phyloP scores from a whole-genome alignment of 495 filamentous ascomycete species.

The Lindgomyces ingoldianus region DNA sequence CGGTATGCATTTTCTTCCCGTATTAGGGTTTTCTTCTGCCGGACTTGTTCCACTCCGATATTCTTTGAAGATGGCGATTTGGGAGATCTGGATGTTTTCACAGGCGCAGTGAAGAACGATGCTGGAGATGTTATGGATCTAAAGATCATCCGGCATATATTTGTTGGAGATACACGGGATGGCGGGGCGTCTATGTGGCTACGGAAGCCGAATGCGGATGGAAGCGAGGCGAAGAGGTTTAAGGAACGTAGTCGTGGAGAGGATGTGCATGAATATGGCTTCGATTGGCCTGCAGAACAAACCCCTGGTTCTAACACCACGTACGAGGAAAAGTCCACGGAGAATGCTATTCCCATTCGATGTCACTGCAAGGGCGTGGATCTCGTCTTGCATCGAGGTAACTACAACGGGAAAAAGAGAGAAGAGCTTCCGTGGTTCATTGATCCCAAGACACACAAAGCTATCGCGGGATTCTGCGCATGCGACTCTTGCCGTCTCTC shows the following conservation, averaged over 20 bases:
- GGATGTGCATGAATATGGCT: not conserved
- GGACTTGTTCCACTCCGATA: slow-evolving; percentile 49
- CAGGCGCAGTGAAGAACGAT: slow-evolving; percentile 41
- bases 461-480: slow-evolving; percentile 48
- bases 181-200: slow-evolving; percentile 50
- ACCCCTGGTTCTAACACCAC: not conserved
- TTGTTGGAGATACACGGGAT: slow-evolving; percentile 50
- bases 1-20: slow-evolving; percentile 44
- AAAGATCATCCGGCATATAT: slow-evolving; percentile 47
- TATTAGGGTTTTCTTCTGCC: slow-evolving; percentile 48
- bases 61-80: slow-evolving; percentile 42
- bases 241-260: slow-evolving; percentile 2
- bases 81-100: slow-evolving; percentile 40
- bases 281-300: not conserved
- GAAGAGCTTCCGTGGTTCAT: slow-evolving; percentile 48
- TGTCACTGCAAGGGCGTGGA: slow-evolving; percentile 57
- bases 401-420: slow-evolving; percentile 36
- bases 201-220: slow-evolving; percentile 35
- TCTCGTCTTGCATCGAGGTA: slow-evolving; percentile 46
- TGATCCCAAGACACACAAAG: slow-evolving; percentile 47
- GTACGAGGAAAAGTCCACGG: not conserved
- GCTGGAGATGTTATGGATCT: slow-evolving; percentile 42
- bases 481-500: slow-evolving; percentile 57
- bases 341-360: slow-evolving; percentile 17
- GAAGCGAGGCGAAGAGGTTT: slow-evolving; percentile 31